A percentile compares a stretch with the other conserved stretches of the same genome.
Evolutionary conservation across 2,329 filamentous ascomycete species (phyloP).

Genomic region (Bipolaris sorokiniana): DNA sequence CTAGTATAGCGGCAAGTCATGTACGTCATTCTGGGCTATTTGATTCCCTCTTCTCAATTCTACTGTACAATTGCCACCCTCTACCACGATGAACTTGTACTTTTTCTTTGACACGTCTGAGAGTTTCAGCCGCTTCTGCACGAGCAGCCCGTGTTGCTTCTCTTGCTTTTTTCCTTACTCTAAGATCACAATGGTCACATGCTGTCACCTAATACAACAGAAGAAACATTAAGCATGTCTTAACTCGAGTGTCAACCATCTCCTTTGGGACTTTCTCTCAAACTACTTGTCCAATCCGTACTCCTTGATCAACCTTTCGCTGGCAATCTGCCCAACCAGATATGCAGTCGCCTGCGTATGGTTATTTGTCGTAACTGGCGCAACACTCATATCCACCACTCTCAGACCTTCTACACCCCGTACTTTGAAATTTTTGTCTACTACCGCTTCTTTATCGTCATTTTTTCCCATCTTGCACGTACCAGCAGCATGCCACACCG

Average conservation of each 20-base stretch:
- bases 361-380: conserved; percentile 44
- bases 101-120: neutral
- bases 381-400: conserved; percentile 49
- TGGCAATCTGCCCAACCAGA: conserved; percentile 43
- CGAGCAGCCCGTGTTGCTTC: neutral
- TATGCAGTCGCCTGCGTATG: conserved; percentile 47
- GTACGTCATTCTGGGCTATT: conserved; percentile 4
- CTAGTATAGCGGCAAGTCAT: conserved; percentile 4
- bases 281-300: conserved; percentile 27
- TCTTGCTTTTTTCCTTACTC: neutral
- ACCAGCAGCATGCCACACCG: conserved; percentile 48
- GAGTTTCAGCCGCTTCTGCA: neutral
- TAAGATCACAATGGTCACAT: neutral
- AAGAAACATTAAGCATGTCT: neutral
- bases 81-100: neutral
- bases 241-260: neutral
- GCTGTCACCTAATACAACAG: neutral
- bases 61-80: too few relatives aligned
- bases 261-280: neutral
- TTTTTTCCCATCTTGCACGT: conserved; percentile 48
- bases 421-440: conserved; percentile 48
- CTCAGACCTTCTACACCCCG: conserved; percentile 47
- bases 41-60: neutral
- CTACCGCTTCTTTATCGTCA: conserved; percentile 44
- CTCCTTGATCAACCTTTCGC: conserved; percentile 42